Percentiles rank a stretch among this genome's conserved stretches.
Conservation (phyloP, 768 basidiomycete species). For the Suillus variegatus region DNA sequence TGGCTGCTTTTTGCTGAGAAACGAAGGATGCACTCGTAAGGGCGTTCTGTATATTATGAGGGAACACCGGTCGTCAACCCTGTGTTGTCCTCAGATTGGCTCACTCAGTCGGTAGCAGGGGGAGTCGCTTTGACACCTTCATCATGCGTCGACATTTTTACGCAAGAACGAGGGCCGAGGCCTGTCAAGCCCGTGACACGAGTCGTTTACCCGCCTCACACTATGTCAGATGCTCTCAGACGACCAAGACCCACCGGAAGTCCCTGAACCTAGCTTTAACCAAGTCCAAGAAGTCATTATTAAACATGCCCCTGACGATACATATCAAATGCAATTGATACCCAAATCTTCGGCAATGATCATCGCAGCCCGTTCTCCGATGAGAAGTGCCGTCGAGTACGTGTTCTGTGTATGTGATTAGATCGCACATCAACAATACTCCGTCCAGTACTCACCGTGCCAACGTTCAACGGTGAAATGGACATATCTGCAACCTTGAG, state of each 20-base stretch:
- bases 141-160: too few relatives aligned
- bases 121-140: too few relatives aligned
- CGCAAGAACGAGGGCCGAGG: too few relatives aligned
- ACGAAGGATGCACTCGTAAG: slow-evolving; percentile 66
- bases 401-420: slow-evolving; percentile 17
- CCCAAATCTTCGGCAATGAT: slow-evolving; percentile 23
- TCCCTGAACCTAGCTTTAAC: too few relatives aligned
- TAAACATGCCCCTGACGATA: too few relatives aligned
- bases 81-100: not conserved
- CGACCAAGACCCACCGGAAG: too few relatives aligned
- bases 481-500: slow-evolving; percentile 63
- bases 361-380: slow-evolving; percentile 27
- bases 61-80: not conserved
- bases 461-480: slow-evolving; percentile 40
- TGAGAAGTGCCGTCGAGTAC: slow-evolving; percentile 23
- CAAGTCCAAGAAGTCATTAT: too few relatives aligned
- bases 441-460: slow-evolving; percentile 23
- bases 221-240: too few relatives aligned
- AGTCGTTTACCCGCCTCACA: too few relatives aligned
- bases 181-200: too few relatives aligned
- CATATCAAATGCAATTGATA: slow-evolving; percentile 15
- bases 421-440: not conserved
- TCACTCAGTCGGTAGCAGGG: too few relatives aligned
- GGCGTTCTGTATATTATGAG: not conserved
- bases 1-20: slow-evolving; percentile 93